These are phyloP conservation scores for Coprinopsis cinerea DNA, from an alignment of 768 basidiomycete species.

Conservation along the genomic window DNA sequence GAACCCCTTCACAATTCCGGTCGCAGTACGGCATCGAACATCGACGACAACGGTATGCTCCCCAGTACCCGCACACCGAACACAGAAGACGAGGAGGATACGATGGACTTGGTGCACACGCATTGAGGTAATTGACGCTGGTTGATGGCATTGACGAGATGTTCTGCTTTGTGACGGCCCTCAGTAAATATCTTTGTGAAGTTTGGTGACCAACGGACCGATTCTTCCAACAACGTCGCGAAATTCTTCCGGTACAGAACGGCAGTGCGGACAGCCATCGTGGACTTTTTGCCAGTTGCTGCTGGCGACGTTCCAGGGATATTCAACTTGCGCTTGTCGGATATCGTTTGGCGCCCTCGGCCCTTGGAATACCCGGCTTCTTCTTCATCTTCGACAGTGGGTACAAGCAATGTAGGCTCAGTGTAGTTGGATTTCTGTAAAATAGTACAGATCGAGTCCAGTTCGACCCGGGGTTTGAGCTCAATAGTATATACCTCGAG, in stretches of 20 bases:
- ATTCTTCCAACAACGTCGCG: constrained; percentile 68
- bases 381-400: constrained; percentile 42
- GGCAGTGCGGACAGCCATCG: constrained; percentile 74
- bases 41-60: constrained; percentile 69
- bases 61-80: constrained; percentile 86
- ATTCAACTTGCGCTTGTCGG: constrained; percentile 62
- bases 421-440: constrained; percentile 72
- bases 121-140: constrained; percentile 68
- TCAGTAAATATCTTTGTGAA: constrained; percentile 1
- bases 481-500: constrained; percentile 43
- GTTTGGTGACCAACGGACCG: constrained; percentile 42
- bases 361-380: constrained; percentile 50
- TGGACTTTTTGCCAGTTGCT: constrained; percentile 70
- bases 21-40: constrained; percentile 78
- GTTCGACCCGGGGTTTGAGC: constrained; percentile 4
- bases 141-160: constrained; percentile 46
- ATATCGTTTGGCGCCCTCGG: constrained; percentile 71
- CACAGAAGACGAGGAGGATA: constrained; percentile 71
- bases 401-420: constrained; percentile 43
- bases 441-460: constrained; percentile 10
- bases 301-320: constrained; percentile 42
- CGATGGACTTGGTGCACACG: constrained; percentile 48
- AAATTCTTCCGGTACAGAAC: constrained; percentile 81
- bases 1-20: constrained; percentile 63
- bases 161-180: constrained; percentile 38